Percentiles rank a stretch among this genome's conserved stretches.
phyloP scores from a whole-genome alignment of 83 land plant species.

The Picea engelmannii region DNA sequence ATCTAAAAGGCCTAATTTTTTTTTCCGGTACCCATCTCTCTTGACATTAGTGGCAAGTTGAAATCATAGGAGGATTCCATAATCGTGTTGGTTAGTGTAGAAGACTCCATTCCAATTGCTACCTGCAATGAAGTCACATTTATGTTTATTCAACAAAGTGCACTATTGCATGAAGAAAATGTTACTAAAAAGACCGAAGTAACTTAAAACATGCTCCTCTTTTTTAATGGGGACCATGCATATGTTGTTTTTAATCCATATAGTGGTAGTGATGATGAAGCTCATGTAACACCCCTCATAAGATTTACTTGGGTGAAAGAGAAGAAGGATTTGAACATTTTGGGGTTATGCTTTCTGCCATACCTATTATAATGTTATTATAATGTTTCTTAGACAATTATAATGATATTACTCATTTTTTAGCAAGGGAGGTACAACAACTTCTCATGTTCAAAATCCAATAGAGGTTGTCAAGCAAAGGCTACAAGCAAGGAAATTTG shows the following conservation, averaged over 20 bases:
- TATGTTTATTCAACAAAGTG: conserved; percentile 30
- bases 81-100: conserved; percentile 49
- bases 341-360: too few species aligned
- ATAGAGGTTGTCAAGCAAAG: too few species aligned
- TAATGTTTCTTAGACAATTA: too few species aligned
- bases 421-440: too few species aligned
- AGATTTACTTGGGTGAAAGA: too few species aligned
- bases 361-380: too few species aligned
- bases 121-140: conserved; percentile 48
- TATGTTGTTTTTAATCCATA: conserved; percentile 58
- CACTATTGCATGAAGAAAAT: not conserved
- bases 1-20: conserved; percentile 46
- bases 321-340: too few species aligned
- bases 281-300: too few species aligned
- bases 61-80: conserved; percentile 42
- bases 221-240: conserved; percentile 53
- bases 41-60: conserved; percentile 18
- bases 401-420: too few species aligned
- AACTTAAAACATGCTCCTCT: conserved; percentile 29
- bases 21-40: conserved; percentile 37
- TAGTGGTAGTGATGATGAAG: conserved; percentile 14
- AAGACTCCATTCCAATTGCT: conserved; percentile 54
- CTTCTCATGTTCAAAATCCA: too few species aligned
- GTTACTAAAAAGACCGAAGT: conserved; percentile 9
- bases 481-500: too few species aligned